Evolutionary conservation across 2,329 filamentous ascomycete species (phyloP).

Genomic region (Apiospora koreana): DNA sequence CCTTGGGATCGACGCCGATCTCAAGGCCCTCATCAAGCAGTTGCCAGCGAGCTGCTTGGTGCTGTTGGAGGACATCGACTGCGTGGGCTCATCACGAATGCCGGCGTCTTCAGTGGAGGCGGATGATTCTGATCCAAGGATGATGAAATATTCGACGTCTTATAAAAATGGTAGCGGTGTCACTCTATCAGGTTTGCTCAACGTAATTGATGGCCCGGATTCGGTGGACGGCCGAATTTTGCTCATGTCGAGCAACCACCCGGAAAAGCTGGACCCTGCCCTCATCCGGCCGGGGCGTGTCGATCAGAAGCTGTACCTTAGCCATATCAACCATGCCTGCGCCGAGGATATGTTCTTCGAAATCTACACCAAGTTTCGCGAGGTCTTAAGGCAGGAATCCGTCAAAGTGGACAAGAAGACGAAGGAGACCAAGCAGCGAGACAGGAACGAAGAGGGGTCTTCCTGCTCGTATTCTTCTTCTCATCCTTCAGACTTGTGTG

Average conservation of each 20-base stretch:
- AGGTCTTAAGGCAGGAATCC: not conserved
- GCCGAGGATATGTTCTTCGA: not conserved
- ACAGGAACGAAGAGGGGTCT: not conserved
- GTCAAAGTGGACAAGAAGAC: no score
- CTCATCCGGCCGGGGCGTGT: conserved; percentile 85
- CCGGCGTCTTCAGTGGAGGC: no score
- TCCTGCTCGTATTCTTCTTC: not conserved
- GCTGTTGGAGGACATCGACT: conserved; percentile 87
- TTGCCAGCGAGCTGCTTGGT: conserved; percentile 77
- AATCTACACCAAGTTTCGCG: not conserved
- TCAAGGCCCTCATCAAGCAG: conserved; percentile 79
- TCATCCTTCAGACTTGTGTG: no score
- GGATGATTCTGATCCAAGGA: no score
- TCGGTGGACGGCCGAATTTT: conserved; percentile 89
- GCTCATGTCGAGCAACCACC: conserved; percentile 89
- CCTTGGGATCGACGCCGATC: conserved; percentile 64
- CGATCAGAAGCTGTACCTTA: conserved; percentile 85
- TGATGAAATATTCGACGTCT: no score
- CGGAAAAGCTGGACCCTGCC: conserved; percentile 82
- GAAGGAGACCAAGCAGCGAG: not conserved
- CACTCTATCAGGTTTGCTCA: conserved; percentile 82
- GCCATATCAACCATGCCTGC: conserved; percentile 51
- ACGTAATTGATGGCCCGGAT: conserved; percentile 82
- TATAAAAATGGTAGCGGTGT: no score
- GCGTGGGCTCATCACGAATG: conserved; percentile 71